A percentile compares a stretch with the other conserved stretches of the same genome.
phyloP scores from a whole-genome alignment of 495 filamentous ascomycete genomes.

The Lepidopterella palustris region DNA sequence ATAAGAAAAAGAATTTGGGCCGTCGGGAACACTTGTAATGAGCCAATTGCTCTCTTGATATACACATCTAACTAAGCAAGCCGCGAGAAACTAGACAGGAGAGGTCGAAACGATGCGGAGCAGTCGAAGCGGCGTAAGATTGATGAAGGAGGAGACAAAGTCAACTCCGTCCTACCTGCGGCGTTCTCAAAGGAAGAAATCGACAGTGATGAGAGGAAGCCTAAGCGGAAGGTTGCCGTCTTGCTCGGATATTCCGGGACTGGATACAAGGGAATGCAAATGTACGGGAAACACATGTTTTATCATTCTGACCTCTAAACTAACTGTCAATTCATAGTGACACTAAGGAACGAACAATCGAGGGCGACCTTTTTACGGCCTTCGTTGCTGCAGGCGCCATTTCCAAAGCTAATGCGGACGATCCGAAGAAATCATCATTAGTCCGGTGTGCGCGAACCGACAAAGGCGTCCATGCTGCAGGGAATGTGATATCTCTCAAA shows the following conservation, averaged over 20 bases:
- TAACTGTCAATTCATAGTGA: constrained; percentile 14
- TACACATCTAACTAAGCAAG: constrained; percentile 55
- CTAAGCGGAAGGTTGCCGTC: constrained; percentile 93
- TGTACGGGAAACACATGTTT: too few relatives aligned
- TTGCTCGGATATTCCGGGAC: constrained; percentile 91
- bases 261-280: constrained; percentile 96
- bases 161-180: constrained; percentile 45
- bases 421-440: constrained; percentile 92
- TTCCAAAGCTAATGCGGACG: constrained; percentile 90
- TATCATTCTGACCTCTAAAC: too few relatives aligned
- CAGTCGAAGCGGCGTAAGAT: constrained; percentile 54
- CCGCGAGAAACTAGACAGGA: constrained; percentile 56
- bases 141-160: constrained; percentile 30
- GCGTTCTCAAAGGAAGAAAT: constrained; percentile 72
- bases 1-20: constrained; percentile 62
- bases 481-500: constrained; percentile 92
- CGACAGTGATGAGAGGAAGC: constrained; percentile 71
- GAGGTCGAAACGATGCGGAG: constrained; percentile 52
- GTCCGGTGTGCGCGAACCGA: constrained; percentile 92
- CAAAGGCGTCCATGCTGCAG: constrained; percentile 95
- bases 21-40: constrained; percentile 58
- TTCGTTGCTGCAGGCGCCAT: constrained; percentile 87
- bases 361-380: constrained; percentile 91
- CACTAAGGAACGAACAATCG: constrained; percentile 73
- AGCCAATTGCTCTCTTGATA: not conserved